phyloP scores from a whole-genome alignment of 352 stramenopile genomes.

The Globisporangium radiosum region DNA sequence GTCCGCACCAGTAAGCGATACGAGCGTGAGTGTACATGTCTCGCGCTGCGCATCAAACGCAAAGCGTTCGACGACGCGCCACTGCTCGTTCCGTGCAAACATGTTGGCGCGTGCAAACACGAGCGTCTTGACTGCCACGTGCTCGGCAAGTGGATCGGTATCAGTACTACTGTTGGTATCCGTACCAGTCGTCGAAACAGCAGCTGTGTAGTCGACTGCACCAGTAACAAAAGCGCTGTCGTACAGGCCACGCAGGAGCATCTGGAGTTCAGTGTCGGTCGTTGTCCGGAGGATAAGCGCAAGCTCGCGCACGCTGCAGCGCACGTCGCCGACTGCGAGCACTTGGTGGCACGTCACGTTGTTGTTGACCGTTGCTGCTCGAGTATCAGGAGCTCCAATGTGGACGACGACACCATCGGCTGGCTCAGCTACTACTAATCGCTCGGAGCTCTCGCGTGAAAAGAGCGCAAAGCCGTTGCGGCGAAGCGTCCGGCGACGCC shows the following conservation, averaged over 20 bases:
- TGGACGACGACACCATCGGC: background rate
- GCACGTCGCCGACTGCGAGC: constrained; percentile 10
- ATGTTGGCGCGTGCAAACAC: constrained; percentile 24
- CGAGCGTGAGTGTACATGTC: constrained; percentile 11
- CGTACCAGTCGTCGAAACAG: background rate
- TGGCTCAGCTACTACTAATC: background rate
- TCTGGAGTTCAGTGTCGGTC: constrained; percentile 30
- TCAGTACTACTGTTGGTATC: background rate
- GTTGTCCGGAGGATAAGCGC: constrained; percentile 15
- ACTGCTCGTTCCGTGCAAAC: constrained; percentile 25
- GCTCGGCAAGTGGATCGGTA: background rate
- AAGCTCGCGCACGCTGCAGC: constrained; percentile 14
- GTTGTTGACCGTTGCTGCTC: no score
- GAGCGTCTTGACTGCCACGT: constrained; percentile 29
- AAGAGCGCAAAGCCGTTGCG: constrained; percentile 20
- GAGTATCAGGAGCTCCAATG: no score
- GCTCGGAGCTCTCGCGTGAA: constrained; percentile 1
- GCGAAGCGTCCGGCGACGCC: background rate
- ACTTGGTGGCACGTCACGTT: constrained; percentile 5
- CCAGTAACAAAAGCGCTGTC: constrained; percentile 42
- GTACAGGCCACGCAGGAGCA: constrained; percentile 31
- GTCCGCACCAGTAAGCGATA: background rate
- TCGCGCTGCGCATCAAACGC: constrained; percentile 3
- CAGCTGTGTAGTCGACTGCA: constrained; percentile 22
- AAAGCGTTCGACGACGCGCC: constrained; percentile 25